Conservation (phyloP, 768 basidiomycete genomes). For the Calvatia gigantea region DNA sequence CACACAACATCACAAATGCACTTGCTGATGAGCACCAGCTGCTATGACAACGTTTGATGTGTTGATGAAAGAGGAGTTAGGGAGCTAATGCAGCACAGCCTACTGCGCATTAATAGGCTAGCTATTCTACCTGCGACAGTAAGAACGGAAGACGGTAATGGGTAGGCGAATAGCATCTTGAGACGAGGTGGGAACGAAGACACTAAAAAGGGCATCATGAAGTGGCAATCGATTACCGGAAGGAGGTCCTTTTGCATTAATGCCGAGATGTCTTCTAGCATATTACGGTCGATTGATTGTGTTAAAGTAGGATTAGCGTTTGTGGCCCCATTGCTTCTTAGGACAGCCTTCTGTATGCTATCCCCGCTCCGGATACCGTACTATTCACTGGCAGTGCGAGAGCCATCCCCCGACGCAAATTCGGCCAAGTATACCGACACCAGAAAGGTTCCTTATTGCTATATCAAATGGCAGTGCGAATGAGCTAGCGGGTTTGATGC, state of each 20-base stretch:
- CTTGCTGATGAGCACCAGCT: conserved; percentile 6
- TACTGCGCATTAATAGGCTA: conserved; percentile 6
- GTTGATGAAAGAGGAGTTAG: conserved; percentile 11
- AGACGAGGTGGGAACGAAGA: conserved; percentile 2
- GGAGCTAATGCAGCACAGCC: conserved; percentile 12
- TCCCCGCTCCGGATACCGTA: background rate
- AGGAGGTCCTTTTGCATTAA: background rate
- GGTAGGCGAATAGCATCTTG: conserved; percentile 9
- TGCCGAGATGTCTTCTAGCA: background rate
- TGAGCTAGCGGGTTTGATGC: background rate
- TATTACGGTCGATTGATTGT: conserved; percentile 8
- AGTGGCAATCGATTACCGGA: background rate
- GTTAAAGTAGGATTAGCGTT: conserved; percentile 2
- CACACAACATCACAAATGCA: background rate
- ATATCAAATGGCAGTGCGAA: background rate
- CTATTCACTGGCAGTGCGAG: background rate
- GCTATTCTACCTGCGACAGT: conserved; percentile 5
- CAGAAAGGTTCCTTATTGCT: background rate
- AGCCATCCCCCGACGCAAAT: background rate
- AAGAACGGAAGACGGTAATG: conserved; percentile 11
- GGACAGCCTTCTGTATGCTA: background rate
- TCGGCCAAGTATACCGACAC: background rate
- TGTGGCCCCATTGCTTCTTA: background rate
- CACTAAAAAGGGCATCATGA: background rate
- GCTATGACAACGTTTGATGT: conserved; percentile 13